Evolutionary conservation across 306 rosid genomes (phyloP), one percentile per base, ranked within the genome.

Genomic region (Phaseolus lunatus): DNA sequence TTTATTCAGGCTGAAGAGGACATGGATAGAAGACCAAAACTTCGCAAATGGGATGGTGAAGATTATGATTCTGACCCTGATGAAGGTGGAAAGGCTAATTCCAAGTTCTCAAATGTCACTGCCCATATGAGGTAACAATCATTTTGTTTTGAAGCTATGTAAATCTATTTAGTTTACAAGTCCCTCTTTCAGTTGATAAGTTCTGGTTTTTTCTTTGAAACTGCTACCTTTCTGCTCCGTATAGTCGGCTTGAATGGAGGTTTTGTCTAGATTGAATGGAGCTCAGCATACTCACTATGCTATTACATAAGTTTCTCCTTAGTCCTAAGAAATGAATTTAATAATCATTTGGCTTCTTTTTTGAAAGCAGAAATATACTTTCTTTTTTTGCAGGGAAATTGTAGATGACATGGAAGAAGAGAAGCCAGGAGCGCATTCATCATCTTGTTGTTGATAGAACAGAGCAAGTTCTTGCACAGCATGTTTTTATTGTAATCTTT

Each of bases 11-110:
- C 11, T 1, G 97, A 93, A 78, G 96, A 89, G 81, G 84, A 79
- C 76, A 86, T 83, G 78, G 98, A 93, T 20, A 87, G 48, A 61
- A 91, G 97, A 81, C 97, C 96, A 69, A 87, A 88, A 48, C 89
- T 64, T 68, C 93, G 97, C 67, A 89, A 88, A 53, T 93, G 98
- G 98, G 87, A 79, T 44, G 98, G 98, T 3, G 96, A 80, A 31
- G 85, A 84, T 44, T 93, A 83, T 84, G 98, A 93, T 80, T 93
- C 98, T 75, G 96, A 91, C 75, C 78, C 75, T 1, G 96, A 90
- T 24, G 98, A 86, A 84, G 89, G 82, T 37, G 82, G 68, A 43
- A 83, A 70, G 79, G 77, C 65, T 19, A 69, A 72, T 81, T 50
- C 69, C 15, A 81, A 39, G 70, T 41, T 19, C 72, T 57, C 86